Conservation (phyloP, 192 early-diverging fungal species). For the Phlyctochytrium planicorne region DNA sequence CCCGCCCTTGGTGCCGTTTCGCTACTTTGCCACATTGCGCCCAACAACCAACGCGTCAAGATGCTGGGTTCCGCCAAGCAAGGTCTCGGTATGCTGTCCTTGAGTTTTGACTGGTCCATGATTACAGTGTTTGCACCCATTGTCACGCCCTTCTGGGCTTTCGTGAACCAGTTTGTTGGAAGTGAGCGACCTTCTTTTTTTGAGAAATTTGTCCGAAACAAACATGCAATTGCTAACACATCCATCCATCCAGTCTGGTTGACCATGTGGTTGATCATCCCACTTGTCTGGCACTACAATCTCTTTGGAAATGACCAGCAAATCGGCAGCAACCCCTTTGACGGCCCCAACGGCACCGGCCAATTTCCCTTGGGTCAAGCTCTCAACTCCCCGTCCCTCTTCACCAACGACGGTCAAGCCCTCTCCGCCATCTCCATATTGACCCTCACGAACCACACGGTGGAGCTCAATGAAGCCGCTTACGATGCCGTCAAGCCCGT, state of each 20-base stretch:
- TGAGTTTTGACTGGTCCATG: conserved; percentile 32
- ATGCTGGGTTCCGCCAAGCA: conserved; percentile 23
- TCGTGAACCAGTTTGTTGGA: conserved; percentile 16
- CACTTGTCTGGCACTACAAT: conserved; percentile 36
- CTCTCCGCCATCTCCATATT: conserved; percentile 21
- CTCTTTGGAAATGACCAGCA: conserved; percentile 30
- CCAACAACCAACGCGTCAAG: conserved; percentile 9
- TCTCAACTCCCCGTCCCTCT: conserved; percentile 19
- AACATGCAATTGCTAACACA: conserved; percentile 8
- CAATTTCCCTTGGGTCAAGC: conserved; percentile 22
- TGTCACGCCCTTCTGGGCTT: conserved; percentile 17
- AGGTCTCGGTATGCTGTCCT: conserved; percentile 18
- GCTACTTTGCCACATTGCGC: conserved; percentile 22
- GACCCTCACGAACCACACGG: conserved; percentile 12
- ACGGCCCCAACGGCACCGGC: conserved; percentile 20
- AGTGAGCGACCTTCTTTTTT: conserved; percentile 7
- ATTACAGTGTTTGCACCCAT: conserved; percentile 19
- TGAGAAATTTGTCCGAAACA: conserved; percentile 10
- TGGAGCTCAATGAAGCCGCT: conserved; percentile 16
- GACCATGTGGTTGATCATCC: conserved; percentile 26
- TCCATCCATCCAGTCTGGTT: conserved; percentile 21
- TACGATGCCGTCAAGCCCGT: conserved; percentile 22
- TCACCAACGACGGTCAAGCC: conserved; percentile 12
- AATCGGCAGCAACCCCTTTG: conserved; percentile 11
- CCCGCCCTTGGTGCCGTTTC: conserved; percentile 26